phyloP scores from a whole-genome alignment of 352 stramenopile species.

The Phytophthora citrophthora region DNA sequence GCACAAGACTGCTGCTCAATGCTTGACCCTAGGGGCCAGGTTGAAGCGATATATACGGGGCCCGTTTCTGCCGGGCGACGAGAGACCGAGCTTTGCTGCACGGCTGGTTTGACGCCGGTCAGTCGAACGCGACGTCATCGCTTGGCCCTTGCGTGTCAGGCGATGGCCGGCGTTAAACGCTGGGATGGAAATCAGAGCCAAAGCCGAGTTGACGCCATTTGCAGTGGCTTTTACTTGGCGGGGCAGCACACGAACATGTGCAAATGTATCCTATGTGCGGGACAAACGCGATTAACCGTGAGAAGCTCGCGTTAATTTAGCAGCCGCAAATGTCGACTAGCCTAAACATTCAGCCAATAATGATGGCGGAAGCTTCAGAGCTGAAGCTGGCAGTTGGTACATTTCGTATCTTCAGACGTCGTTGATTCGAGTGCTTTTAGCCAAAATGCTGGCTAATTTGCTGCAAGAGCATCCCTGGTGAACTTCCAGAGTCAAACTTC shows the following conservation, averaged over 20 bases:
- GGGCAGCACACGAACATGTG: not conserved
- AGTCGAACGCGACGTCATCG: slow-evolving; percentile 6
- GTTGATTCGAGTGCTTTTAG: no score
- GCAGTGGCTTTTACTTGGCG: not conserved
- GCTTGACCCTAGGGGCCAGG: not conserved
- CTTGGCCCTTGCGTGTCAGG: slow-evolving; percentile 24
- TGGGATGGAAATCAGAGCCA: slow-evolving; percentile 20
- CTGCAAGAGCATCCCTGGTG: slow-evolving; percentile 2
- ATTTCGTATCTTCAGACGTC: not conserved
- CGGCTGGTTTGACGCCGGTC: slow-evolving; percentile 17
- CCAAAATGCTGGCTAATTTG: not conserved
- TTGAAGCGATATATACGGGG: slow-evolving; percentile 33
- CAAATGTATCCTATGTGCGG: slow-evolving; percentile 5
- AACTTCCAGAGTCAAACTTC: no score
- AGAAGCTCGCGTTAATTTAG: slow-evolving; percentile 10
- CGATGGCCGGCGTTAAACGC: slow-evolving; percentile 16
- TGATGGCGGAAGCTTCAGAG: slow-evolving; percentile 8
- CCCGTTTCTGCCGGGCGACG: slow-evolving; percentile 18
- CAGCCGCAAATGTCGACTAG: slow-evolving; percentile 11
- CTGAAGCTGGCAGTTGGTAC: slow-evolving; percentile 7
- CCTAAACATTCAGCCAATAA: slow-evolving; percentile 7
- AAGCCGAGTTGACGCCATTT: slow-evolving; percentile 11
- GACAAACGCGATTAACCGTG: slow-evolving; percentile 25
- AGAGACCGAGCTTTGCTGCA: slow-evolving; percentile 20
- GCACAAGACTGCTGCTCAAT: not conserved